These are phyloP conservation scores for Pseudocercospora pini-densiflorae DNA, from an alignment of 2,329 filamentous ascomycete genomes.

Conservation along the genomic window DNA sequence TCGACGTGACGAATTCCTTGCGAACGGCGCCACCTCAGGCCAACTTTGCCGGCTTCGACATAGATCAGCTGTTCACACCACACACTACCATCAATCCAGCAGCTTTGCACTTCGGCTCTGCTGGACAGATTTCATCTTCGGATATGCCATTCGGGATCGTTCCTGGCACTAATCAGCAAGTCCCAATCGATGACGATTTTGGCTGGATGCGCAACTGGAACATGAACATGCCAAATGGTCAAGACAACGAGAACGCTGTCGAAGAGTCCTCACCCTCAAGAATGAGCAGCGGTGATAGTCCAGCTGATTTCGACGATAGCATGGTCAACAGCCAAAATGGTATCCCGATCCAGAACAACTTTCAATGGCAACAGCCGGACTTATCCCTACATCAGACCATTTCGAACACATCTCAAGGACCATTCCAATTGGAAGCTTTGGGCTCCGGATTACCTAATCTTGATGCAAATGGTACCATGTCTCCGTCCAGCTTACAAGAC, in stretches of 20 bases:
- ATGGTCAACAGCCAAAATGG: conserved; percentile 74
- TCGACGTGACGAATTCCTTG: conserved; percentile 68
- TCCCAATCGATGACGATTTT: conserved; percentile 74
- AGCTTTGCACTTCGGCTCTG: conserved; percentile 78
- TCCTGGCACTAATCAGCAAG: conserved; percentile 51
- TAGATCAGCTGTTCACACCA: conserved; percentile 72
- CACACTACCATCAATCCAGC: conserved; percentile 67
- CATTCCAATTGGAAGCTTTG: conserved; percentile 76
- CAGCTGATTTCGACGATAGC: conserved; percentile 87
- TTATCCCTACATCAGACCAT: conserved; percentile 68
- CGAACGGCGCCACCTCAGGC: conserved; percentile 79
- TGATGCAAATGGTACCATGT: conserved; percentile 73
- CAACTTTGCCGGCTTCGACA: conserved; percentile 70
- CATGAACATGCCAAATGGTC: conserved; percentile 64
- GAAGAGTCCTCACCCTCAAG: conserved; percentile 95
- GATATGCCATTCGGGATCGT: conserved; percentile 51
- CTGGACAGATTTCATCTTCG: conserved; percentile 42
- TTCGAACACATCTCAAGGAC: conserved; percentile 63
- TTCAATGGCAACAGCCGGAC: conserved; percentile 66
- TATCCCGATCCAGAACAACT: conserved; percentile 32
- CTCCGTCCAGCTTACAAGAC: conserved; percentile 74
- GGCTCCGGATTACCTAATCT: conserved; percentile 75
- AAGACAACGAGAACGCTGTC: conserved; percentile 76
- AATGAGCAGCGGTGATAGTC: conserved; percentile 94
- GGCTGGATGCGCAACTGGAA: conserved; percentile 87